A percentile compares a stretch with the other conserved stretches of the same genome.
These are phyloP conservation scores for Benincasa hispida DNA, from an alignment of 306 rosid genomes.

Conservation along the genomic window DNA sequence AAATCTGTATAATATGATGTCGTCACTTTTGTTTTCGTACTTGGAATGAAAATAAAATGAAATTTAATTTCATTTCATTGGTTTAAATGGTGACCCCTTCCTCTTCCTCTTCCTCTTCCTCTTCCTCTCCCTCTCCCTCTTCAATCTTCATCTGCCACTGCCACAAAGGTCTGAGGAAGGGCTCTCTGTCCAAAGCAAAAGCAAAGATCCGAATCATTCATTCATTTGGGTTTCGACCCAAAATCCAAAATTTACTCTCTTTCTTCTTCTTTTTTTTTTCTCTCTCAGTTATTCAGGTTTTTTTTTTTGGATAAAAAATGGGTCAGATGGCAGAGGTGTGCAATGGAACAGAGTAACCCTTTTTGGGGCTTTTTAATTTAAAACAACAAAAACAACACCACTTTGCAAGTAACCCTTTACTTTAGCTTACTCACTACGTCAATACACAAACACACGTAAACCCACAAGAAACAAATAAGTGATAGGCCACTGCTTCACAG, in stretches of 20 bases:
- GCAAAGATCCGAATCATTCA: slow-evolving; percentile 5
- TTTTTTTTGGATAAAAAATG: not conserved
- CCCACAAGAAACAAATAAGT: not conserved
- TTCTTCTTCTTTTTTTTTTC: too few relatives aligned
- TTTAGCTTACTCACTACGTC: not conserved
- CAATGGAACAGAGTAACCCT: not conserved
- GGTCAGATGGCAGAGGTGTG: not conserved
- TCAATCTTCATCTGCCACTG: too few relatives aligned
- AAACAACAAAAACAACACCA: too few relatives aligned
- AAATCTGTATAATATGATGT: not conserved
- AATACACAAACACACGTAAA: not conserved
- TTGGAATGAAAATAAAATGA: too few relatives aligned
- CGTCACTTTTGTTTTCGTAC: not conserved
- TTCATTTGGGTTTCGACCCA: not conserved
- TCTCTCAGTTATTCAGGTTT: not conserved
- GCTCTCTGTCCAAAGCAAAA: slow-evolving; percentile 5
- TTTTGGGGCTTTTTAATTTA: not conserved
- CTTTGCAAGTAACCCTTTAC: not conserved
- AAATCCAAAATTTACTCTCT: not conserved
- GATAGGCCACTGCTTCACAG: too few relatives aligned
- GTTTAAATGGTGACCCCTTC: not conserved
- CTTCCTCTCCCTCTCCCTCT: not conserved
- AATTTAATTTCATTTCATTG: not conserved
- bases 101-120: not conserved
- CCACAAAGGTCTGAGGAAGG: not conserved